phyloP scores from a whole-genome alignment of 129 eudicot genomes.

The Flaveria bidentis region DNA sequence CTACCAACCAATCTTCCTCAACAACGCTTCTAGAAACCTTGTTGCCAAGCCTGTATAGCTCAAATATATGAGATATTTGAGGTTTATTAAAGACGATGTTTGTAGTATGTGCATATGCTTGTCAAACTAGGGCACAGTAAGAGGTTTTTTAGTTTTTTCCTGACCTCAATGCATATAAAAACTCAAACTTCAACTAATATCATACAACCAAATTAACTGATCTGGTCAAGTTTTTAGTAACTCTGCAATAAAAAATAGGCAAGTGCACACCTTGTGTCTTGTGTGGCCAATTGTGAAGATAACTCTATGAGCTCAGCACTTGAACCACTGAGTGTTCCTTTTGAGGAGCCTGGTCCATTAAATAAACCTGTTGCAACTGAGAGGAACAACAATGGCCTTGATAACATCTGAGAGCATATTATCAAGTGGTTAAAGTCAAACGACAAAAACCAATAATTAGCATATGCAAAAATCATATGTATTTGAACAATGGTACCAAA shows the following conservation, averaged over 20 bases:
- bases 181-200: background rate
- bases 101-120: constrained; percentile 5
- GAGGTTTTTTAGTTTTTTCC: background rate
- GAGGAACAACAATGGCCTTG: constrained; percentile 70
- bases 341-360: constrained; percentile 33
- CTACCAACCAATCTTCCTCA: constrained; percentile 47
- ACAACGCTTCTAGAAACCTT: constrained; percentile 31
- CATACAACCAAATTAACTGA: constrained; percentile 2
- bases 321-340: constrained; percentile 42
- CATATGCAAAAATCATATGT: background rate
- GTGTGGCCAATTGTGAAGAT: constrained; percentile 32
- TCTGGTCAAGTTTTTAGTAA: background rate
- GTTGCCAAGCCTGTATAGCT: constrained; percentile 36
- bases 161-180: constrained; percentile 5
- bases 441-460: background rate
- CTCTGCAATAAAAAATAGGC: constrained; percentile 1
- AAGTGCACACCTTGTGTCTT: constrained; percentile 46
- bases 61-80: background rate
- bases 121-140: background rate
- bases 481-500: background rate
- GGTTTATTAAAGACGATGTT: background rate
- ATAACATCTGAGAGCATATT: constrained; percentile 43
- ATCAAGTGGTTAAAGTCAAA: constrained; percentile 16
- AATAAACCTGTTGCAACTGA: constrained; percentile 59
- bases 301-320: constrained; percentile 42